A percentile compares a stretch with the other conserved stretches of the same genome.
Conservation (phyloP, 257 asterid genomes). For the Fraxinus excelsior region DNA sequence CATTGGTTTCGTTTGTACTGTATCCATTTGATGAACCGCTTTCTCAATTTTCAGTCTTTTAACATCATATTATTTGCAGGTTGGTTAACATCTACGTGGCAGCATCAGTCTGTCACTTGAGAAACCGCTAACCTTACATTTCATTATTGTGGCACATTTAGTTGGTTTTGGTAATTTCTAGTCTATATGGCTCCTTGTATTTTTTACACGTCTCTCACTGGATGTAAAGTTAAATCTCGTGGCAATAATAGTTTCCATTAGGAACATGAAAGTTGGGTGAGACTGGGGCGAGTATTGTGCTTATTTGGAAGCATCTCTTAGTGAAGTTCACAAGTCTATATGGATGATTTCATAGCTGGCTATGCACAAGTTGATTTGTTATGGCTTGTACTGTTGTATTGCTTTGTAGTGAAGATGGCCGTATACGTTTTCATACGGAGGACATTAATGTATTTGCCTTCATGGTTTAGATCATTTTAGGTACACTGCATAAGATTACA, state of each 20-base stretch:
- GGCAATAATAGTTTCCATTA: too few species aligned
- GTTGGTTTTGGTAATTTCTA: neutral
- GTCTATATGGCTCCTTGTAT: neutral
- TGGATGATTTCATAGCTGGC: neutral
- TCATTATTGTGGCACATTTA: neutral
- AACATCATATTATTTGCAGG: neutral
- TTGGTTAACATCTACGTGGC: neutral
- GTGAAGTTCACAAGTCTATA: neutral
- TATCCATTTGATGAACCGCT: neutral
- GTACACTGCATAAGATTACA: too few species aligned
- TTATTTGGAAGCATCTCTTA: neutral
- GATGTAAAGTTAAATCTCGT: too few species aligned
- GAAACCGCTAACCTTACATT: neutral
- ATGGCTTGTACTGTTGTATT: too few species aligned
- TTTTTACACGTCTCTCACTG: too few species aligned
- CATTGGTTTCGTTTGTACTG: neutral
- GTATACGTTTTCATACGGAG: too few species aligned
- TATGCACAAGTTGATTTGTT: too few species aligned
- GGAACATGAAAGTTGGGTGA: neutral
- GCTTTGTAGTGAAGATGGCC: too few species aligned
- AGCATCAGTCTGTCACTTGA: neutral
- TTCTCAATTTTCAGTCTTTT: neutral
- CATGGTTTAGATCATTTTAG: too few species aligned
- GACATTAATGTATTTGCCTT: too few species aligned
- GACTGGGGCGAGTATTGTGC: neutral